Percentiles rank a stretch among this genome's conserved stretches.
Conservation (phyloP, 1,284 basidiomycete genomes). For the Chalciporus piperatoides region DNA sequence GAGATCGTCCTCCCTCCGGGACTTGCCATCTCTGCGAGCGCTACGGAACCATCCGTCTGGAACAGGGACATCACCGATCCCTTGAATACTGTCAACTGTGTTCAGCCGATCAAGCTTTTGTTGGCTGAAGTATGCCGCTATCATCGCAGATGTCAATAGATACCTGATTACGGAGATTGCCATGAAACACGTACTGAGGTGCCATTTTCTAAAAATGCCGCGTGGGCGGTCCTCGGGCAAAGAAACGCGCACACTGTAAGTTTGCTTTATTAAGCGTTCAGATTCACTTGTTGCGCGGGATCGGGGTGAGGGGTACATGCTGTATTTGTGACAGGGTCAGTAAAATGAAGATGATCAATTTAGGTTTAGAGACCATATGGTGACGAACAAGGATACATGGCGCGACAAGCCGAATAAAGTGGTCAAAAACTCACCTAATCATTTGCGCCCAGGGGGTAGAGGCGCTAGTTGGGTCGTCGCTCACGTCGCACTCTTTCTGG, state of each 20-base stretch:
- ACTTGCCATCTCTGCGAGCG: slow-evolving; percentile 60
- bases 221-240: slow-evolving; percentile 62
- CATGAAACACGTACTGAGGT: slow-evolving; percentile 59
- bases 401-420: slow-evolving; percentile 3
- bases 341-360: slow-evolving; percentile 22
- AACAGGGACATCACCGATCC: slow-evolving; percentile 58
- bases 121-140: slow-evolving; percentile 80
- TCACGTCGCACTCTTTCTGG: slow-evolving; percentile 67
- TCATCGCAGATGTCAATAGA: slow-evolving; percentile 12
- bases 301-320: slow-evolving; percentile 37
- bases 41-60: slow-evolving; percentile 75
- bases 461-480: slow-evolving; percentile 59
- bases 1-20: slow-evolving; percentile 51
- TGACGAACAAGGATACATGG: slow-evolving; percentile 9
- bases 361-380: slow-evolving; percentile 10
- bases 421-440: slow-evolving; percentile 48
- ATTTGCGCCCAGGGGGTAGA: slow-evolving; percentile 72
- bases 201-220: slow-evolving; percentile 72
- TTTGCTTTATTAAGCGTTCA: slow-evolving; percentile 73
- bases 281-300: slow-evolving; percentile 43
- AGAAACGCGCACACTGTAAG: slow-evolving; percentile 75
- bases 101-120: slow-evolving; percentile 62
- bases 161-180: slow-evolving; percentile 22
- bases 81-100: slow-evolving; percentile 62
- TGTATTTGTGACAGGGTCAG: slow-evolving; percentile 20